Evolutionary conservation across 441 rosid genomes (phyloP).

Genomic region (Pelargonium hybrid): DNA sequence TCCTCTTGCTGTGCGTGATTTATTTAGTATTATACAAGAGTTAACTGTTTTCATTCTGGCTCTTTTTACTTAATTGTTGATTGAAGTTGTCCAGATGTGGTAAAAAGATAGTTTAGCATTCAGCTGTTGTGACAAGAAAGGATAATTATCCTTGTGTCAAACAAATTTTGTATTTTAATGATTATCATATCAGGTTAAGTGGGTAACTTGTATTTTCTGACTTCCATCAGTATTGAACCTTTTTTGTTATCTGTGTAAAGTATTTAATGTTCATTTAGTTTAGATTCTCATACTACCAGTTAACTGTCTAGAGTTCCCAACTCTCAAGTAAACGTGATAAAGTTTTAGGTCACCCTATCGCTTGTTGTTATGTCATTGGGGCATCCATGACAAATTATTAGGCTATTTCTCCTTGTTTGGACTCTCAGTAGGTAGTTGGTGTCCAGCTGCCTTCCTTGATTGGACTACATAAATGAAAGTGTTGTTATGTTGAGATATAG

Average conservation of each 20-base stretch:
- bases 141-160: background rate
- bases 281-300: background rate
- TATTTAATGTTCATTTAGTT: background rate
- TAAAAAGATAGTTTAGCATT: background rate
- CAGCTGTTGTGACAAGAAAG: background rate
- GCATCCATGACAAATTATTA: background rate
- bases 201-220: background rate
- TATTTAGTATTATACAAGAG: conserved; percentile 59
- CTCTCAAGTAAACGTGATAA: background rate
- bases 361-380: background rate
- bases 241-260: background rate
- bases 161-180: background rate
- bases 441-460: background rate
- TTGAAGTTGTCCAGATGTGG: background rate
- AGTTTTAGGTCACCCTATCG: background rate
- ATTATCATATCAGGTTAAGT: background rate
- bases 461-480: background rate
- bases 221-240: background rate
- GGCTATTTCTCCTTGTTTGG: background rate
- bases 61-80: background rate
- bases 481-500: background rate
- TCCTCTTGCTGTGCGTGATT: conserved; percentile 65
- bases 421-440: background rate
- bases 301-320: background rate
- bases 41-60: conserved; percentile 20